Conservation (phyloP, 495 filamentous ascomycete species). For the Podospora pseudoanserina region DNA sequence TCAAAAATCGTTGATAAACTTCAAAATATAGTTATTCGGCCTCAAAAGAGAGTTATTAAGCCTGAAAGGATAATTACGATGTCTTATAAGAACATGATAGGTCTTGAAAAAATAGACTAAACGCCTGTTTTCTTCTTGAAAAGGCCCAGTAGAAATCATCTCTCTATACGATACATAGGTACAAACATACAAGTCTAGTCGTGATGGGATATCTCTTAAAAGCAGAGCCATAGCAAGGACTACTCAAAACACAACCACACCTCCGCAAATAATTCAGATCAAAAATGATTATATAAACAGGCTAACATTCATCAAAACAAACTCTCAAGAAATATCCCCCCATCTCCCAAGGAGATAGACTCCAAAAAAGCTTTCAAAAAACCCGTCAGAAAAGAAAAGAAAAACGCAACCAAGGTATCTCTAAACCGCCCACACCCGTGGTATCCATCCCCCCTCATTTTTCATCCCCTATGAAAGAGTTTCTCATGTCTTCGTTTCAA, state of each 20-base stretch:
- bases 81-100: too few relatives aligned
- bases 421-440: not conserved
- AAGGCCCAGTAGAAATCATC: too few relatives aligned
- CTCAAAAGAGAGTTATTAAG: too few relatives aligned
- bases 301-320: not conserved
- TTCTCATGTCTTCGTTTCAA: not conserved
- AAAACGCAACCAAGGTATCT: slow-evolving; percentile 2
- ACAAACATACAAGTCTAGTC: too few relatives aligned
- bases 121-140: too few relatives aligned
- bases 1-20: too few relatives aligned
- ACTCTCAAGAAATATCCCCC: not conserved
- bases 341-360: not conserved
- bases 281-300: not conserved
- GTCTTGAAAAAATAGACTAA: too few relatives aligned
- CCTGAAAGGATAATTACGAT: too few relatives aligned
- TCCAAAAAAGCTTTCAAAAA: not conserved
- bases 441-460: not conserved
- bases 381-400: not conserved
- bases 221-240: not conserved
- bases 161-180: too few relatives aligned
- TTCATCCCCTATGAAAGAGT: not conserved
- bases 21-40: too few relatives aligned
- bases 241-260: not conserved
- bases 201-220: not conserved
- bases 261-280: not conserved